These are phyloP conservation scores for Schoenoplectus tabernaemontani DNA, from an alignment of 202 grass and related monocot species.

Conservation along the genomic window DNA sequence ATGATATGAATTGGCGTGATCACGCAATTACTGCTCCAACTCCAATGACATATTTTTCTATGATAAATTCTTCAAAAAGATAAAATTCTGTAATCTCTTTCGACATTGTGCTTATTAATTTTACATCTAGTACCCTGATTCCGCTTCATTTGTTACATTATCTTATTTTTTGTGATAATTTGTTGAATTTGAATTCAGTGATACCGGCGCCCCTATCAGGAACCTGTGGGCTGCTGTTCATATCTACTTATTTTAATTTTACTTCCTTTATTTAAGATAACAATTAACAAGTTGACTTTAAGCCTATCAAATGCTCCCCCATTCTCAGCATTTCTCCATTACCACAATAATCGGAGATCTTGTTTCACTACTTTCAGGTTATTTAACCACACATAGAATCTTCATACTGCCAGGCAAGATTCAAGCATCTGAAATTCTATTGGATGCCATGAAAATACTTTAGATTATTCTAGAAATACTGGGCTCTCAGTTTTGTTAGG, in stretches of 20 bases:
- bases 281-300: slow-evolving; percentile 23
- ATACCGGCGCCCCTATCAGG: neutral
- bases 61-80: too few relatives aligned
- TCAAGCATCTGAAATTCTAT: neutral
- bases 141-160: neutral
- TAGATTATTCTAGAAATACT: neutral
- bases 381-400: neutral
- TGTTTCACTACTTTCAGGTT: neutral
- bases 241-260: neutral
- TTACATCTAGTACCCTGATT: neutral
- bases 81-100: neutral
- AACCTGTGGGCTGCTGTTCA: slow-evolving; percentile 6
- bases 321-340: neutral
- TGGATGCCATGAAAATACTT: neutral
- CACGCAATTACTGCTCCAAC: too few relatives aligned
- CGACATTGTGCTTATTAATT: neutral
- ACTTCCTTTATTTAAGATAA: slow-evolving; percentile 6
- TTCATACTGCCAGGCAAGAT: neutral
- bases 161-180: neutral
- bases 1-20: too few relatives aligned
- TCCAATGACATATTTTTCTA: too few relatives aligned
- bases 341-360: neutral
- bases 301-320: neutral
- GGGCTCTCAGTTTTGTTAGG: neutral
- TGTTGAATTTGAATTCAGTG: slow-evolving; percentile 1